phyloP scores from a whole-genome alignment of 768 basidiomycete species.

The Krasilnikovozyma curviuscula region DNA sequence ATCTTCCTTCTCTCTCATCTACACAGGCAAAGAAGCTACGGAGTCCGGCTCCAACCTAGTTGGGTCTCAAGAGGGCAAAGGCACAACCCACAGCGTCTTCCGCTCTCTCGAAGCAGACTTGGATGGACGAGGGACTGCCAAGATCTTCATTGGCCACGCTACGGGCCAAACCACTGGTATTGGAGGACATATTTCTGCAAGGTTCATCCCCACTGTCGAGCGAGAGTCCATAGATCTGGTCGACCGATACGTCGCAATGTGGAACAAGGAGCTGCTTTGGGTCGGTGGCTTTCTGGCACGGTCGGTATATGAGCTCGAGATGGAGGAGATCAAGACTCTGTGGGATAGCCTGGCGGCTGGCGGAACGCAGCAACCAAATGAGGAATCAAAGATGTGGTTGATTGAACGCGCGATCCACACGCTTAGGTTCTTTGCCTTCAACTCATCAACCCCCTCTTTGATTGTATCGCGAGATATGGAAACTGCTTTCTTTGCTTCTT shows the following conservation, averaged over 20 bases:
- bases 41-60: too few relatives aligned
- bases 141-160: slow-evolving; percentile 55
- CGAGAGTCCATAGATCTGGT: slow-evolving; percentile 79
- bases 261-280: slow-evolving; percentile 69
- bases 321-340: slow-evolving; percentile 29
- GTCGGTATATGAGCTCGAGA: slow-evolving; percentile 64
- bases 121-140: slow-evolving; percentile 55
- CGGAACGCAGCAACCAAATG: neutral
- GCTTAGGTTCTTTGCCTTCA: slow-evolving; percentile 76
- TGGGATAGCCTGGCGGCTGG: neutral
- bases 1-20: slow-evolving; percentile 66
- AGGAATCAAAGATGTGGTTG: slow-evolving; percentile 27
- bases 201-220: slow-evolving; percentile 92
- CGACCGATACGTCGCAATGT: slow-evolving; percentile 51
- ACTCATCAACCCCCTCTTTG: slow-evolving; percentile 63
- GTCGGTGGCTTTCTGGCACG: slow-evolving; percentile 68
- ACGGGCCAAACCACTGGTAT: slow-evolving; percentile 61
- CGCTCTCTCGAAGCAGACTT: slow-evolving; percentile 71
- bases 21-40: slow-evolving; percentile 27
- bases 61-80: too few relatives aligned
- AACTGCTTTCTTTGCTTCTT: slow-evolving; percentile 56
- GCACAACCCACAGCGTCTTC: slow-evolving; percentile 60
- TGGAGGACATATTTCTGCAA: slow-evolving; percentile 47
- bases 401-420: slow-evolving; percentile 50
- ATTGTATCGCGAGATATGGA: slow-evolving; percentile 56